Conservation (phyloP, 495 filamentous ascomycete species). For the Penicillium mononematosum region DNA sequence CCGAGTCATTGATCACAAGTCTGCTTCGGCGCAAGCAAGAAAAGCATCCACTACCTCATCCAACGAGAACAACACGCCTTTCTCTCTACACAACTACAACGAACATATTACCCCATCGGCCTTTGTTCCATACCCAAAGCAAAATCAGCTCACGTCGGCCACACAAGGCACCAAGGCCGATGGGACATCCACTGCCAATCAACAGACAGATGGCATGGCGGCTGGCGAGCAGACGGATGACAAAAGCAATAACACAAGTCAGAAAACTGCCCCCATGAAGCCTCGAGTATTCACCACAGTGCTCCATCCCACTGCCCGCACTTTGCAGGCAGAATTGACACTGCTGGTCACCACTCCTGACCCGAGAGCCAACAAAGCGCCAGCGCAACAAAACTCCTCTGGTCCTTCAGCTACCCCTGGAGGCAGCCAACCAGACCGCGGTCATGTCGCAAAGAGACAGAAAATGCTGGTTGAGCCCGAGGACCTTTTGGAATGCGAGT, state of each 20-base stretch:
- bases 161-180: conserved; percentile 35
- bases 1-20: conserved; percentile 81
- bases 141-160: conserved; percentile 48
- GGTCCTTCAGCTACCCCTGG: conserved; percentile 66
- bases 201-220: conserved; percentile 24
- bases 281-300: conserved; percentile 74
- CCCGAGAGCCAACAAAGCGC: conserved; percentile 45
- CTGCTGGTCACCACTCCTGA: conserved; percentile 73
- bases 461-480: conserved; percentile 75
- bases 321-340: conserved; percentile 67
- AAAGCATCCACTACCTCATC: conserved; percentile 52
- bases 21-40: conserved; percentile 54
- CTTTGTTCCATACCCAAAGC: conserved; percentile 74
- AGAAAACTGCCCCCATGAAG: conserved; percentile 50
- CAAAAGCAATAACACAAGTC: conserved; percentile 50
- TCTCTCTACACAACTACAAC: conserved; percentile 89
- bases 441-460: conserved; percentile 62
- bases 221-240: conserved; percentile 43
- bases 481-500: conserved; percentile 71
- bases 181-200: conserved; percentile 9
- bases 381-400: conserved; percentile 48
- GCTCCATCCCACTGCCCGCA: conserved; percentile 78
- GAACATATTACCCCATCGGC: conserved; percentile 84
- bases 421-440: conserved; percentile 49
- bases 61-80: conserved; percentile 64